These are phyloP conservation scores for Aspergillus novoparasiticus DNA, from an alignment of 2,329 filamentous ascomycete species.

Conservation along the genomic window DNA sequence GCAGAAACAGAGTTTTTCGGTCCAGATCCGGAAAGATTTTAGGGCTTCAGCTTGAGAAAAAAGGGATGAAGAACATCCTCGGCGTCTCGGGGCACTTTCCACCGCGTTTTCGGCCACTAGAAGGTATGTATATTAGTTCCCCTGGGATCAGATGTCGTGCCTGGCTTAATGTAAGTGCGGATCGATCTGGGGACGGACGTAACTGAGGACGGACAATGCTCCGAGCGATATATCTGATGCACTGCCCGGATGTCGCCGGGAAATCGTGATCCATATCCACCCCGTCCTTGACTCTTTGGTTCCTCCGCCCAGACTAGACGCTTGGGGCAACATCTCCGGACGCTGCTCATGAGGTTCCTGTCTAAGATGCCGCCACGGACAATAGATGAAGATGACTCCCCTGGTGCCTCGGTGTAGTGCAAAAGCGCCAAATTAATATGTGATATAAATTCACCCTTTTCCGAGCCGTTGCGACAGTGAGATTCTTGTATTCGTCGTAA, in stretches of 20 bases:
- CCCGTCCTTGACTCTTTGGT: neutral
- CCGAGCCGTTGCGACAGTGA: neutral
- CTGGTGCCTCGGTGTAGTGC: neutral
- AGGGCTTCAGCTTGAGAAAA: neutral
- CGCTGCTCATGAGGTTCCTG: neutral
- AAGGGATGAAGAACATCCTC: neutral
- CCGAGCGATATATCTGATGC: neutral
- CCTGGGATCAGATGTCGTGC: neutral
- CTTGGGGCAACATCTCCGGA: slow-evolving; percentile 29
- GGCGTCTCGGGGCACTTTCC: neutral
- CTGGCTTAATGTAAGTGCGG: neutral
- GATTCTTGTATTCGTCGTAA: neutral
- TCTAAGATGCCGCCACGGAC: neutral
- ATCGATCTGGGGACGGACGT: neutral
- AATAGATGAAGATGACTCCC: neutral
- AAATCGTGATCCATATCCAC: neutral
- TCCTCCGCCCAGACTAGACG: slow-evolving; percentile 10
- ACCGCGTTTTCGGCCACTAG: neutral
- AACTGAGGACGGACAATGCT: neutral
- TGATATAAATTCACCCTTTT: neutral
- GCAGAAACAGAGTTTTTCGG: slow-evolving; percentile 1
- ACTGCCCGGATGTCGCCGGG: neutral
- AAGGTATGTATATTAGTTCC: neutral
- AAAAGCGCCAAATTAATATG: neutral
- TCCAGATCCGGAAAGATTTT: neutral